Evolutionary conservation across 2,329 filamentous ascomycete genomes (phyloP), one percentile per base, ranked within the genome.

Genomic region (Colletotrichum truncatum): DNA sequence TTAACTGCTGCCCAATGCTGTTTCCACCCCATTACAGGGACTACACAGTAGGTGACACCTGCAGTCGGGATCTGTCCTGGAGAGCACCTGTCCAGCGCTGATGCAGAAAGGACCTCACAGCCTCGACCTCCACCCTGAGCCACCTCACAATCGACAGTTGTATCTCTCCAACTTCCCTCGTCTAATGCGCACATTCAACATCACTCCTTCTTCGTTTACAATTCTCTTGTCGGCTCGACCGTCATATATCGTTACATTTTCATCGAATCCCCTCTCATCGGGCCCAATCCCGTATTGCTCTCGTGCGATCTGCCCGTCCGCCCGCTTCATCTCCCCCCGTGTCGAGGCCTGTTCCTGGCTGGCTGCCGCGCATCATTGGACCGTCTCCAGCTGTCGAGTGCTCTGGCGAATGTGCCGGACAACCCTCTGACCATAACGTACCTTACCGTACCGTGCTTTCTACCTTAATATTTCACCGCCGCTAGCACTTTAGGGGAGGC

Each of bases 381-480:
- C 62, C 32, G 62, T 64, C 55, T 64, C 56, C 62, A 64, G 62
- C 62, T 64, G 62, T 64, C 62, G 41, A 55, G 26, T 43, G 25
- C 28, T 34, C 28, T 49, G 46, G 49, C 49, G 30, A 53, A 30
- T 52, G 53, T 36, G 39, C 45, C 54, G 55, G 52, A 63, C 60
- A 64, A 58, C 61, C 45, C 45, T 46, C 54, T 52, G 60, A 25
- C 28, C 60, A 49, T 58, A 58, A 36, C 38, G 36, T 55, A 46
- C 54, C 54, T 57, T 38, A 43, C 54, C 54, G 28, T 38, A 48
- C 52, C 54, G 41, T 38, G 36, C 41, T 21, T n/a, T 45, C 36
- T 52, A 66, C 64, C 52, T 66, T 57, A 52, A 57, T 64, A 66
- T 64, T 65, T 49, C 64, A 66, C 64, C 64, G 59, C 63, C 51